Evolutionary conservation across 2,329 filamentous ascomycete genomes (phyloP).

Genomic region (Dothistroma septosporum): DNA sequence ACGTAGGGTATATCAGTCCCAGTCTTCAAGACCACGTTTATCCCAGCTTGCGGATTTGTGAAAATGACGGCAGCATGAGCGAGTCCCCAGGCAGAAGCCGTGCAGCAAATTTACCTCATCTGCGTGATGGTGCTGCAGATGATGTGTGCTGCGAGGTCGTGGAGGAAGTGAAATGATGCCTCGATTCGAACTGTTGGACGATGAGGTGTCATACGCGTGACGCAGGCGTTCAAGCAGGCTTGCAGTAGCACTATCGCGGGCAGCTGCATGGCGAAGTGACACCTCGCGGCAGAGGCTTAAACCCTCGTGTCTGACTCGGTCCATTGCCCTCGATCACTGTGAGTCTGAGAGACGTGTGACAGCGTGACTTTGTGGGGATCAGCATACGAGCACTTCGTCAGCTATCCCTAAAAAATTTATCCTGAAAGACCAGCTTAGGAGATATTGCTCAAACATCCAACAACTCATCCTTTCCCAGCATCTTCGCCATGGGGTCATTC

Average conservation of each 20-base stretch:
- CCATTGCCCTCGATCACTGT: neutral
- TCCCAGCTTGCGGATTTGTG: neutral
- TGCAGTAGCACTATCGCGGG: neutral
- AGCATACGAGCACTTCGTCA: conserved; percentile 6
- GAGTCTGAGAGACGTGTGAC: neutral
- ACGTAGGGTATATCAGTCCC: neutral
- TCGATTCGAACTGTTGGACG: neutral
- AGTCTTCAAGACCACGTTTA: neutral
- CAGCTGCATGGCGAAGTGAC: neutral
- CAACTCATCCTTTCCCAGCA: conserved; percentile 69
- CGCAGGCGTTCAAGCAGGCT: neutral
- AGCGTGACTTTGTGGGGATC: neutral
- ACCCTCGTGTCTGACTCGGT: too few species aligned
- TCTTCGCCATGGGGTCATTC: conserved; percentile 82
- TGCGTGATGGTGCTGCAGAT: neutral
- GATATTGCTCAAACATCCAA: conserved; percentile 32
- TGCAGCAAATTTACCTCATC: neutral
- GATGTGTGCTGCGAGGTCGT: too few species aligned
- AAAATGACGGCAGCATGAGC: neutral
- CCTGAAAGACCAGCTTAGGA: neutral
- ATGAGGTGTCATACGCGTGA: neutral
- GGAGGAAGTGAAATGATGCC: too few species aligned
- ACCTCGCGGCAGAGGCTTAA: neutral
- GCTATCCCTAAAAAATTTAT: neutral
- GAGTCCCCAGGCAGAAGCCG: neutral